Percentiles rank a stretch among this genome's conserved stretches.
phyloP scores from a whole-genome alignment of 2,329 filamentous ascomycete species.

The Sporothrix schenckii region DNA sequence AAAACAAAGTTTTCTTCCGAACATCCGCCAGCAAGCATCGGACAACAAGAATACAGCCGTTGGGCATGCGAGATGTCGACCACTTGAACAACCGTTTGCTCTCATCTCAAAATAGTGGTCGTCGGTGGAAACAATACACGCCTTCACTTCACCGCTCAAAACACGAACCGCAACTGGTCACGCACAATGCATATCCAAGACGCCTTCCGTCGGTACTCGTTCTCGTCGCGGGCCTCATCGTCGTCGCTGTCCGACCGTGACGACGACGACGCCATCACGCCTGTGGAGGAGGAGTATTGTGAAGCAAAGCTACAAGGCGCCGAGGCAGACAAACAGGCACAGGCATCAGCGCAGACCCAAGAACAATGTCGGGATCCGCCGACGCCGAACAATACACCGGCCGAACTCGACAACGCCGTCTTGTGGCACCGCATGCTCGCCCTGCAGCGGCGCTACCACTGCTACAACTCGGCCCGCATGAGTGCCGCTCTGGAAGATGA shows the following conservation, averaged over 20 bases:
- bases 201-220: conserved; percentile 1
- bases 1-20: not conserved
- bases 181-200: not conserved
- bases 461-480: conserved; percentile 52
- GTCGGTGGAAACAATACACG: too few species aligned
- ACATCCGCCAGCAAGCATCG: too few species aligned
- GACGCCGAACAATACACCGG: too few species aligned
- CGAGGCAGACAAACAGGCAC: not conserved
- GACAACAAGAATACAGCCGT: too few species aligned
- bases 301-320: not conserved
- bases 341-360: not conserved
- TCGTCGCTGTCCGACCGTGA: conserved; percentile 34
- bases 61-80: too few species aligned
- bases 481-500: conserved; percentile 48
- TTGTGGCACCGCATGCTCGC: conserved; percentile 51
- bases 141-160: not conserved
- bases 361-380: not conserved
- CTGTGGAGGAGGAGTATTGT: not conserved
- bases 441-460: conserved; percentile 48
- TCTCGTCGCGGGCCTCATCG: conserved; percentile 32
- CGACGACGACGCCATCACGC: conserved; percentile 37
- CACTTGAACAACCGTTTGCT: too few species aligned
- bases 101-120: too few species aligned
- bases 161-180: too few species aligned
- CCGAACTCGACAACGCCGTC: conserved; percentile 42